Evolutionary conservation across 2,329 filamentous ascomycete genomes (phyloP).

Genomic region (Microsporum audouinii): DNA sequence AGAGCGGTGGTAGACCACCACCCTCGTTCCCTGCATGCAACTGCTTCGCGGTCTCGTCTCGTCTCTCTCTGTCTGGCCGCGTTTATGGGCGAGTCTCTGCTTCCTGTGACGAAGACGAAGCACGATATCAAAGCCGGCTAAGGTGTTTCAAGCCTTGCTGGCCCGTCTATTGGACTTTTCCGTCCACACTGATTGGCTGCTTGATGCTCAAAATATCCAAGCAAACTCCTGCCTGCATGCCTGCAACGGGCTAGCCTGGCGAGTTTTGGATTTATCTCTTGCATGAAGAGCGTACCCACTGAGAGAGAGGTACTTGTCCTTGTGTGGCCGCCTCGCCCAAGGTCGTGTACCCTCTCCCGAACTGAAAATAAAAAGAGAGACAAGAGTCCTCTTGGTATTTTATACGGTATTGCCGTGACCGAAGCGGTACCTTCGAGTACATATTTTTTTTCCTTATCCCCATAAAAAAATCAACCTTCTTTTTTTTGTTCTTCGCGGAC

Average conservation of each 20-base stretch:
- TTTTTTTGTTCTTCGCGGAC: background rate
- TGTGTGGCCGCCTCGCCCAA: background rate
- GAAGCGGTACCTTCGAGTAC: background rate
- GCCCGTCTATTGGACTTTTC: background rate
- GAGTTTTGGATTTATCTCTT: constrained; percentile 6
- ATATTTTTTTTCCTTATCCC: background rate
- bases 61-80: background rate
- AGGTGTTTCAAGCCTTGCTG: constrained; percentile 4
- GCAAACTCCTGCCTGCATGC: background rate
- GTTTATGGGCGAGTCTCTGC: background rate
- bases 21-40: background rate
- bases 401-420: constrained; percentile 2
- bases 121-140: background rate
- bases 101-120: background rate
- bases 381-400: background rate
- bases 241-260: constrained; percentile 3
- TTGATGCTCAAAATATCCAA: background rate
- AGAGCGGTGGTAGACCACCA: background rate
- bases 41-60: background rate
- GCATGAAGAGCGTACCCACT: constrained; percentile 1
- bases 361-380: background rate
- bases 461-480: constrained; percentile 3
- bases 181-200: background rate
- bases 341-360: background rate
- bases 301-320: background rate